phyloP scores from a whole-genome alignment of 2,329 filamentous ascomycete genomes.

The Ceratocystis albifundus region DNA sequence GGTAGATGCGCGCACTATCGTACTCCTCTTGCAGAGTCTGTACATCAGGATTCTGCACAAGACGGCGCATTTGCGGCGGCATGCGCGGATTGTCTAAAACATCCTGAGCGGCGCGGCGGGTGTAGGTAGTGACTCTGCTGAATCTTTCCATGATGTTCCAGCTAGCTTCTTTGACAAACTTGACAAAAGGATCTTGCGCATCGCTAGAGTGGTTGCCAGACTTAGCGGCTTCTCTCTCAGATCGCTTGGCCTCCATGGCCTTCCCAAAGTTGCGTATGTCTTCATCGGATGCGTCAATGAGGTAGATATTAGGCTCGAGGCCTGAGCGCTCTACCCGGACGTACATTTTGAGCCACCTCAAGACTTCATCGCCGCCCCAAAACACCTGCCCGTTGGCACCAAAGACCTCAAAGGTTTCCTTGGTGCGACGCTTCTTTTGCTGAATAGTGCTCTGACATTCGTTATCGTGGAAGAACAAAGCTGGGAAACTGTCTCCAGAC shows the following conservation, averaged over 20 bases:
- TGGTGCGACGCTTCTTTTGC: constrained; percentile 76
- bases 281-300: constrained; percentile 76
- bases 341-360: constrained; percentile 82
- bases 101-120: constrained; percentile 79
- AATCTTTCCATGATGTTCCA: constrained; percentile 97
- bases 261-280: constrained; percentile 66
- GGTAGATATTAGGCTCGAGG: constrained; percentile 80
- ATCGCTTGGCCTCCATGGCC: constrained; percentile 31
- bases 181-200: constrained; percentile 83
- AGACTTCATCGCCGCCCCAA: constrained; percentile 93
- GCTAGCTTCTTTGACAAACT: constrained; percentile 84
- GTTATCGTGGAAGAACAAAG: constrained; percentile 92
- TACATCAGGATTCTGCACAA: constrained; percentile 85
- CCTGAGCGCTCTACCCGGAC: constrained; percentile 69
- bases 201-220: constrained; percentile 33
- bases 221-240: constrained; percentile 30
- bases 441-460: constrained; percentile 93
- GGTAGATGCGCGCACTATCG: constrained; percentile 85
- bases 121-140: constrained; percentile 94
- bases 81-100: constrained; percentile 83
- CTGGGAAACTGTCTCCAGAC: constrained; percentile 84
- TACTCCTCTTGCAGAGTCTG: constrained; percentile 95
- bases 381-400: constrained; percentile 76
- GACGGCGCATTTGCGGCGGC: constrained; percentile 71
- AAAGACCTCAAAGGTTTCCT: constrained; percentile 83